Percentiles rank a stretch among this genome's conserved stretches.
Conservation (phyloP, 2,329 filamentous ascomycete genomes). For the Bipolaris sorokiniana region DNA sequence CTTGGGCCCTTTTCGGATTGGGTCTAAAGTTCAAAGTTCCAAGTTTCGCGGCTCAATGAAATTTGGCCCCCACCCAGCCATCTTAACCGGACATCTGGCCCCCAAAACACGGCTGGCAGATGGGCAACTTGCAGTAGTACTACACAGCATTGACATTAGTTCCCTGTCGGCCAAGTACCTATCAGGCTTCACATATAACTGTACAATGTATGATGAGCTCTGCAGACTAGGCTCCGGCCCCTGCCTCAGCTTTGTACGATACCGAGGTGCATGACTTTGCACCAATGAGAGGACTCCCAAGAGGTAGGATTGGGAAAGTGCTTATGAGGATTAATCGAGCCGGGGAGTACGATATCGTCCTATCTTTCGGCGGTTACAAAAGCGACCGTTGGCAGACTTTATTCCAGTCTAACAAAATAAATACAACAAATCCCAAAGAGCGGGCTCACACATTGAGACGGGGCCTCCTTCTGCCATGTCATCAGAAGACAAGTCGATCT, state of each 20-base stretch:
- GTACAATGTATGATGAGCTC: neutral
- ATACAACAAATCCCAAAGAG: neutral
- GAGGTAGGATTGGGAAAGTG: neutral
- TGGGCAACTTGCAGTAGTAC: neutral
- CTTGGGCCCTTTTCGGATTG: too few relatives aligned
- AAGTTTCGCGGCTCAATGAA: neutral
- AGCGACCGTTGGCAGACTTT: neutral
- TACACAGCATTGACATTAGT: neutral
- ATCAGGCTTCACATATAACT: neutral
- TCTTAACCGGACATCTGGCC: neutral
- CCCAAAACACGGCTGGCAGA: neutral
- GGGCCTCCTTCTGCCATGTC: neutral
- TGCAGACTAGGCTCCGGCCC: neutral
- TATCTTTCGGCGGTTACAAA: neutral
- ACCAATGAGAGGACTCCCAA: neutral
- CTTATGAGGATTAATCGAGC: neutral
- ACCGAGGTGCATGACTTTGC: neutral
- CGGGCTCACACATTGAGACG: neutral
- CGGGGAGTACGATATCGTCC: neutral
- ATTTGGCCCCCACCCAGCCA: neutral
- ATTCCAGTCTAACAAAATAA: neutral
- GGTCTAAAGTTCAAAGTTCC: neutral
- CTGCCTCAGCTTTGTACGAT: neutral
- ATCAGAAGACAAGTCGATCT: conserved; percentile 3
- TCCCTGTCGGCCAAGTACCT: neutral